Evolutionary conservation across 306 rosid genomes (phyloP), one percentile per base, ranked within the genome.

Genomic region (Castanea sativa): DNA sequence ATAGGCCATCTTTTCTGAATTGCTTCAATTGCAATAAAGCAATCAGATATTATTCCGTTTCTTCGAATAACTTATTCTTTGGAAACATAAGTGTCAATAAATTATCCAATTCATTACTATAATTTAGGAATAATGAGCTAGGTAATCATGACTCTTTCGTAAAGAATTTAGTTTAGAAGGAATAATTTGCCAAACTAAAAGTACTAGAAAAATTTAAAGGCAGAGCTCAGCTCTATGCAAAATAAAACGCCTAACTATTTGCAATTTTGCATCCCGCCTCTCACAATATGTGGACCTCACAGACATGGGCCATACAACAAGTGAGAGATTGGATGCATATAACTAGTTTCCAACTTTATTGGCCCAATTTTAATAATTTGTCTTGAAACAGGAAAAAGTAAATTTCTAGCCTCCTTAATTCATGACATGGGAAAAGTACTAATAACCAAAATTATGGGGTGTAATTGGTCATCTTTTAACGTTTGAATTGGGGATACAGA

Each of bases 21-120:
- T 80, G 83, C 79, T 75, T 78, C 25, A 33, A 5, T 52, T 64
- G 73, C 73, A 72, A 25, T 65, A 74, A 59, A 52, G 68, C 32
- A 73, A 73, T 78, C 75, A 19, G 85, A 79, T 76, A 55, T 80
- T 85, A 73, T 89, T 85, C 84, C 69, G 75, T 13, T 64, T 76
- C 70, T 73, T 43, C 52, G n/a, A 55, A 15, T 23, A 74, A 73
- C 19, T 12, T 82, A 9, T 7, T 1, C 15, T 21, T 35, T 10
- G 11, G 4, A 19, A 35, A 35, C 10, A 12, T 11, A 4, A 19
- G 51, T 19, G 52, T 4, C 5, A 7, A 23, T 9, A 21, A 9
- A 21, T 3, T 12, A 59, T 59, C 14, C 14, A 23, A 23, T 30
- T 58, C 29, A 58, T 58, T 58, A 2, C 45, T 41, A 41, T 58